These are phyloP conservation scores for Pseudogymnoascus pannorum DNA, from an alignment of 2,329 filamentous ascomycete species.

Conservation along the genomic window DNA sequence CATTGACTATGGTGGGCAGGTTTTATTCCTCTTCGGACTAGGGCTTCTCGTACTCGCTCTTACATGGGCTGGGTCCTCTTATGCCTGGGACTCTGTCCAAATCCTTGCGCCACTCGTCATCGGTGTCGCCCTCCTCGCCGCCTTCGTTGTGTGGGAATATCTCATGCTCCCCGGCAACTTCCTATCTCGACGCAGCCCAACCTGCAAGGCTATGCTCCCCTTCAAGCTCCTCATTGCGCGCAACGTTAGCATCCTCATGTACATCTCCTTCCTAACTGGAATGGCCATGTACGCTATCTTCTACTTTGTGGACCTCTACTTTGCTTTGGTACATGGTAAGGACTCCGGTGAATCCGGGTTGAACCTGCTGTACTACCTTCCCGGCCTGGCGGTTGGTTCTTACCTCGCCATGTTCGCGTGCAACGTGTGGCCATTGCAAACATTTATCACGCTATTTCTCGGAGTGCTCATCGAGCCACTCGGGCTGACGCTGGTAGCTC, in stretches of 20 bases:
- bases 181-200: conserved; percentile 42
- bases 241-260: conserved; percentile 55
- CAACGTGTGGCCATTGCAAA: conserved; percentile 55
- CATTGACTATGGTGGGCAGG: conserved; percentile 48
- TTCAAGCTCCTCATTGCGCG: conserved; percentile 49
- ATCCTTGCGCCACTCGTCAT: conserved; percentile 35
- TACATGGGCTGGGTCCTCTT: conserved; percentile 37
- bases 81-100: conserved; percentile 33
- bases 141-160: conserved; percentile 38
- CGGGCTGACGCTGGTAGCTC: conserved; percentile 51
- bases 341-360: conserved; percentile 43
- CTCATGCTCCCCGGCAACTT: conserved; percentile 38
- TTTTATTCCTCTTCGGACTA: conserved; percentile 39
- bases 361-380: conserved; percentile 56
- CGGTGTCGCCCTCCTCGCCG: conserved; percentile 31
- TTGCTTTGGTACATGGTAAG: conserved; percentile 52
- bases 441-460: conserved; percentile 49
- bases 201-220: conserved; percentile 56
- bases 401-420: conserved; percentile 51
- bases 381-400: conserved; percentile 53
- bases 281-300: conserved; percentile 49
- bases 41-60: conserved; percentile 38
- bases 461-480: conserved; percentile 50
- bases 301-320: conserved; percentile 64
- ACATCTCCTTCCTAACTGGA: conserved; percentile 53